A percentile compares a stretch with the other conserved stretches of the same genome.
phyloP scores from a whole-genome alignment of 768 basidiomycete genomes.

The Daedaleopsis nitida region DNA sequence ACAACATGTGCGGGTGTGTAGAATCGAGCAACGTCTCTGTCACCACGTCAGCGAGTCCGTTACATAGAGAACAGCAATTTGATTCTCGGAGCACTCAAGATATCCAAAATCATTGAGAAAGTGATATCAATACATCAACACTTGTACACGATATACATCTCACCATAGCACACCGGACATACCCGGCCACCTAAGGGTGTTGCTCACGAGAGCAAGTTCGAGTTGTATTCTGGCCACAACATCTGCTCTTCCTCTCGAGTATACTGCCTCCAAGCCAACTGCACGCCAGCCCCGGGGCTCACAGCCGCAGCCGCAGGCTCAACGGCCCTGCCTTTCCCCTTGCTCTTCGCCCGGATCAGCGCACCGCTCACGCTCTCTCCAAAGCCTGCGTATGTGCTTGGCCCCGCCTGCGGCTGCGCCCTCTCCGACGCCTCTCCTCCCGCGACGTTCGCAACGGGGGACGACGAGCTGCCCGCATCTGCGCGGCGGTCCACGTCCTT shows the following conservation, averaged over 20 bases:
- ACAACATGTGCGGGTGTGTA: too few species aligned
- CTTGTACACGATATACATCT: too few species aligned
- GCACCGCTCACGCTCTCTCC: not conserved
- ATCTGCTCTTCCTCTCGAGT: not conserved
- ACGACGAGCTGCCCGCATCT: not conserved
- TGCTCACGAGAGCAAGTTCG: not conserved
- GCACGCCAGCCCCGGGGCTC: not conserved
- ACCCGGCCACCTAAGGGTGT: too few species aligned
- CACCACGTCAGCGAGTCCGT: too few species aligned
- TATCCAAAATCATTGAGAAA: too few species aligned
- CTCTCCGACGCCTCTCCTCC: not conserved
- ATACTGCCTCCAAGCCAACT: not conserved
- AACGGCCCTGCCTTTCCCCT: not conserved
- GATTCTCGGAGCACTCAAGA: not conserved
- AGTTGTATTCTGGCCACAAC: not conserved
- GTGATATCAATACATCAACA: too few species aligned
- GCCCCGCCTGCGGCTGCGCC: not conserved
- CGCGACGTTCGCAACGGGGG: not conserved
- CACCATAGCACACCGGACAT: too few species aligned
- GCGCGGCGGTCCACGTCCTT: not conserved
- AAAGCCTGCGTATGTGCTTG: not conserved
- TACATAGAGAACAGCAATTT: too few species aligned
- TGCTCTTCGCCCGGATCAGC: not conserved
- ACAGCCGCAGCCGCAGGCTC: not conserved
- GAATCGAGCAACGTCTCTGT: too few species aligned